Percentiles rank a stretch among this genome's conserved stretches.
These are phyloP conservation scores for Chlorella vulgaris DNA, from an alignment of 139 green algal genomes.

Conservation along the genomic window DNA sequence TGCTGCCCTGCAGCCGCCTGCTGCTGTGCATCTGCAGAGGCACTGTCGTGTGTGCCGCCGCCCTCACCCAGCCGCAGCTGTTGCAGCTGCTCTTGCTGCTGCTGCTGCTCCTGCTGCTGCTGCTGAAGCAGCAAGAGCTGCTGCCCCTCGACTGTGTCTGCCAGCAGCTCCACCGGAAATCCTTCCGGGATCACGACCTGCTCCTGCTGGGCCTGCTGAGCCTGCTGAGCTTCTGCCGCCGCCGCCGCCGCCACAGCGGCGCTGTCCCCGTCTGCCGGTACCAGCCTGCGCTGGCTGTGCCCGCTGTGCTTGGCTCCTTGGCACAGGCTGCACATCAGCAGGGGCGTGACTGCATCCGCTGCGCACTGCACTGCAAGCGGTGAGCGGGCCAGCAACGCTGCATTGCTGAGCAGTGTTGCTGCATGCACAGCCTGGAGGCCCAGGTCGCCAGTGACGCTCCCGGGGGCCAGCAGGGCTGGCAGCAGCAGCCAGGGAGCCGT, in stretches of 20 bases:
- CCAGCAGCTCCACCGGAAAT: constrained; percentile 16
- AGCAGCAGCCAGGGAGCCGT: constrained; percentile 31
- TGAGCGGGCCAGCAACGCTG: background rate
- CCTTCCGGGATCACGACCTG: background rate
- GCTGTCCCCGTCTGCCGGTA: background rate
- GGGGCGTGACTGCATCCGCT: background rate
- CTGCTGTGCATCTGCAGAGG: background rate
- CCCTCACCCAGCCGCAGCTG: background rate
- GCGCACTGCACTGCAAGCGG: background rate
- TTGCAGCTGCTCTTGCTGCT: background rate
- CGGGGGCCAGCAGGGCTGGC: constrained; percentile 3
- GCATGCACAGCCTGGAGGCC: constrained; percentile 21
- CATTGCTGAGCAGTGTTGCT: background rate
- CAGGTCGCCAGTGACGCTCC: background rate
- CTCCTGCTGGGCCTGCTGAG: constrained; percentile 22
- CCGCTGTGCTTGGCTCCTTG: background rate
- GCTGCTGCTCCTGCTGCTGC: constrained; percentile 11
- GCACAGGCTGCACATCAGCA: constrained; percentile 25
- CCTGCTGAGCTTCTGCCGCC: background rate
- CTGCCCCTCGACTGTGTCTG: constrained; percentile 25
- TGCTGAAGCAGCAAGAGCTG: constrained; percentile 22
- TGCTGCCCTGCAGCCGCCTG: background rate
- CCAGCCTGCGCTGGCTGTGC: background rate
- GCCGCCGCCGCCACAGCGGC: background rate
- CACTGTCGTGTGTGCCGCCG: too few relatives aligned